Evolutionary conservation across 2,329 filamentous ascomycete genomes (phyloP), one percentile per base, ranked within the genome.

Genomic region (Colletotrichum gigasporum): DNA sequence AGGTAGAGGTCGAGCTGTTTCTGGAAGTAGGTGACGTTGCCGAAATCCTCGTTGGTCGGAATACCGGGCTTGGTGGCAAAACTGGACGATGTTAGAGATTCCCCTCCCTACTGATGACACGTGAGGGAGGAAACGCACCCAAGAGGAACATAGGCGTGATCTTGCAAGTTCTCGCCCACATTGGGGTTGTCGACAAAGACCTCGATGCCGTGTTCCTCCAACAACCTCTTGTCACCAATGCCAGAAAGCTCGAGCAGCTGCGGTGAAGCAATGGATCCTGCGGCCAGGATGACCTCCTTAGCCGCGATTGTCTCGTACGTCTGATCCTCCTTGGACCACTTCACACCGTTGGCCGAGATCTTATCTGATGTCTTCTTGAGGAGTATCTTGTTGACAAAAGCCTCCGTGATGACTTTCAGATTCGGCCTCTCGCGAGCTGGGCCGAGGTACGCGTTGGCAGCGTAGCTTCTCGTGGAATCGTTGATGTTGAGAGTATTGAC

Each of bases 241-340:
- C 88, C 88, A 0, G 86, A 89, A 2, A 89, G 76, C 67, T 90
- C 87, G n/a, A 85, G 80, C 14, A 87, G 76, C 73, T 84, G 86
- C 5, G 83, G 88, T 9, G 84, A 87, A 70, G 83, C 82, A 39
- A 85, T 76, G 26, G 80, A 83, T 0, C 89, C 89, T 1, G 86
- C 87, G 4, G 83, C 83, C 2, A 91, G 72, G 35, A 91, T 81
- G 10, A 90, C 80, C 68, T 90, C 88, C 53, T 73, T 67, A 0
- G 61, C 63, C 0, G 74, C 75, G 6, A 39, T 45, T 10, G 74
- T 56, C 0, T 54, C 69, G 20, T 50, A 52, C 2, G 41, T 52
- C 11, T 41, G 56, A 5, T 39, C 60, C 4, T 35, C 39, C 11
- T 53, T 16, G 12, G 52, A 44, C 20, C 52, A 66, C 3, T 67